phyloP scores from a whole-genome alignment of 345 rosid genomes.

The Psidium guajava region DNA sequence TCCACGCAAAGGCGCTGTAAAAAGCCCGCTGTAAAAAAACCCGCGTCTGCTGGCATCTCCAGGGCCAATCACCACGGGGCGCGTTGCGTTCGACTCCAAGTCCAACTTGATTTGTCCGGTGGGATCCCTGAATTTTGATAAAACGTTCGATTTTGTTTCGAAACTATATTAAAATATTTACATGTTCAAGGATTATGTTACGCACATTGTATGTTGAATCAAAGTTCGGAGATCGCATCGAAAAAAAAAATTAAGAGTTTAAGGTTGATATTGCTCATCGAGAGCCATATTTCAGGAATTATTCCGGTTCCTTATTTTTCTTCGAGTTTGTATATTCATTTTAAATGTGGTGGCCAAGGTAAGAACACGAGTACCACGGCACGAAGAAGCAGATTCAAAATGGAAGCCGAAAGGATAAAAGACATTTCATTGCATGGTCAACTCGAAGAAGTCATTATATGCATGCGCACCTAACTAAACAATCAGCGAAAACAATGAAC shows the following conservation, averaged over 20 bases:
- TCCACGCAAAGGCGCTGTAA: not conserved
- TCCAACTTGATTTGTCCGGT: not conserved
- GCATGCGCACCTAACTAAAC: not conserved
- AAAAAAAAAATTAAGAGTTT: too few species aligned
- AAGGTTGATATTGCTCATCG: too few species aligned
- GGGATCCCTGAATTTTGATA: too few species aligned
- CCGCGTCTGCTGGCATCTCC: not conserved
- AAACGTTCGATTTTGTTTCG: too few species aligned
- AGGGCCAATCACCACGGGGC: not conserved
- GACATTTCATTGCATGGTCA: not conserved
- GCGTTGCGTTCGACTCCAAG: not conserved
- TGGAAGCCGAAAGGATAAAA: not conserved
- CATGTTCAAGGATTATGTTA: too few species aligned
- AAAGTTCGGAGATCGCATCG: too few species aligned
- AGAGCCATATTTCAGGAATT: not conserved
- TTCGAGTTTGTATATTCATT: not conserved
- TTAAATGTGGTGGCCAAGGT: not conserved
- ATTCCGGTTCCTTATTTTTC: not conserved
- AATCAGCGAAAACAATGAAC: not conserved
- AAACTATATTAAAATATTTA: too few species aligned
- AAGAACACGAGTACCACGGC: not conserved
- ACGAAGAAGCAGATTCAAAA: not conserved
- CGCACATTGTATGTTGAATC: too few species aligned
- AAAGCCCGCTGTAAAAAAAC: too few species aligned
- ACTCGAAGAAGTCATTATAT: not conserved